Base-by-base conservation (phyloP, 2,329 filamentous ascomycete species). In the Ophiostoma tasmaniense region DNA sequence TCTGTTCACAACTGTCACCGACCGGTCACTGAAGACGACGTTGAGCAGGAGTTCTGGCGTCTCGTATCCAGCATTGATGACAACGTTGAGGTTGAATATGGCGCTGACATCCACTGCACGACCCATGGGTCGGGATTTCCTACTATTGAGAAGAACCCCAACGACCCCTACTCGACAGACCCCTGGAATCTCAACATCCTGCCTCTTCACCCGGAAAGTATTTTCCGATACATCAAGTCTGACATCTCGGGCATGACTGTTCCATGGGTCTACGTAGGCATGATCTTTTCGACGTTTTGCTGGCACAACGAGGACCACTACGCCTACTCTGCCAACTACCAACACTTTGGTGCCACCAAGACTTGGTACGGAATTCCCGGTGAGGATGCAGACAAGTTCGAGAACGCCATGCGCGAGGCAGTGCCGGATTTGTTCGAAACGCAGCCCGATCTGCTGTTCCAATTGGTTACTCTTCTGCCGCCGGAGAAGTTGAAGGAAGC, bases 251-350 rank as follows among this genome's bases (percentile, higher is more conserved):
- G 95, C 50, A 99, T 99, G 95, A 99, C 95, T 0, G 94, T 99
- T 8, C 95, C 95, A 0, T 99, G 95, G 95, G 88, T 99, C 3
- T 99, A 99, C 76, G 95, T 99, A 3, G 95, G 95, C 71, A 99
- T 99, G 95, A 96, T 96, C 52, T 99, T 99, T 77, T 99, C 95
- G 0, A 98, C 95, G 0, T 99, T 99, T 76, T 99, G 95, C 79
- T 99, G 95, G 95, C 95, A 99, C 77, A 97, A 97, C 72, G 95
- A 99, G 76, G 95, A 99, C 75, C 95, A 99, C 76, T 97, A 97
- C 76, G 90, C 95, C 1, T 99, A 98, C 77, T 99, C 95, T 0
- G 91, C 95, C 67, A 99, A 99, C 74, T 99, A 98, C 75, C 95
- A 99, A 77, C 95, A 99, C 75, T 96, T 99, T 75, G 95, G 95